Base-by-base conservation (phyloP, 148 eudicot genomes). In the Nepenthes mirabilis region DNA sequence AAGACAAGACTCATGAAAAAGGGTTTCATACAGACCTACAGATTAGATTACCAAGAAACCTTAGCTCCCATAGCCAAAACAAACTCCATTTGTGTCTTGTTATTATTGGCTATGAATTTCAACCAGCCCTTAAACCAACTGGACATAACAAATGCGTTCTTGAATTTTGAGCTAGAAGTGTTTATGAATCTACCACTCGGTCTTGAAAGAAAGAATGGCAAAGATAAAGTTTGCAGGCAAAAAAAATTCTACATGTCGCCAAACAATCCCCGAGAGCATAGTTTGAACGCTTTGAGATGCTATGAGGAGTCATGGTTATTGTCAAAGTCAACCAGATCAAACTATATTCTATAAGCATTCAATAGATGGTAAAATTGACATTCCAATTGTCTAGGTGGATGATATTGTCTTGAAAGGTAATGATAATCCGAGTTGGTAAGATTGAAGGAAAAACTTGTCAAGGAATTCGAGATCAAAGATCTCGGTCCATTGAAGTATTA, bases 191-290 rank as follows among this genome's bases (percentile, higher is more conserved):
- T 56, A 7, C 55, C 61, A 45, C 45, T 35, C 0, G 55, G 55
- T 2, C 34, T 57, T 2, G 14, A 65, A 47, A 47, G 8, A 23
- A 23, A 23, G 23, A 23, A 23, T 23, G 23, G 49, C 43, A 32
- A 34, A 47, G 8, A 1, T 0, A 36, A 14, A 34, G 59, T 54
- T 1, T 45, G 53, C 37, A 47, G 36, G 33, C n/a, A 32, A 14
- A 60, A 11, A 2, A 60, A 60, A 14, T 32, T 36, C 37, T 33
- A 47, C 47, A 60, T 47, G n/a, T 36, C 53, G 52, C 6, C 2
- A 47, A 47, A 13, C 53, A 60, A 11, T 32, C 63, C 47, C 50
- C 62, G 2, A 59, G 50, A 59, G 62, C 62, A 43, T 60, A 53
- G 53, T 47, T 45, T 45, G 36, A 60, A 45, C 63, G 8, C 8